phyloP scores from a whole-genome alignment of 306 rosid species.

The Begonia fuchsioides region DNA sequence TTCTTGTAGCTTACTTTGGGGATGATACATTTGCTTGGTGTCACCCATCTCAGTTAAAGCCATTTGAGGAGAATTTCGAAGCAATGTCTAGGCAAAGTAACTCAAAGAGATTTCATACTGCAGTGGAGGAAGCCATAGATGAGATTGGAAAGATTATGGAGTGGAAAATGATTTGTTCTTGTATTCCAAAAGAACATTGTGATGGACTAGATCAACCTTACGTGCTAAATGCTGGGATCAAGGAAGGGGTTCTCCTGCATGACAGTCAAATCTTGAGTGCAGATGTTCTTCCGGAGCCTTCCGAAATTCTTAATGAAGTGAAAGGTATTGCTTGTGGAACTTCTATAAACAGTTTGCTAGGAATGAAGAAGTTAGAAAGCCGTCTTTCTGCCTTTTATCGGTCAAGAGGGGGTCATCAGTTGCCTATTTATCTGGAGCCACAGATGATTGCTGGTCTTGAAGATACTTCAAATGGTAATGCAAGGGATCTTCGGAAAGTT shows the following conservation, averaged over 20 bases:
- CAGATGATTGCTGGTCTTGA: constrained; percentile 35
- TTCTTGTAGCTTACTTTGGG: constrained; percentile 63
- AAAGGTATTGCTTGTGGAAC: constrained; percentile 25
- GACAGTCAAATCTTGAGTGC: constrained; percentile 28
- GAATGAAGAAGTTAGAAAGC: constrained; percentile 31
- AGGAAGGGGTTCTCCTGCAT: constrained; percentile 42
- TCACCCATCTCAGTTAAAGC: constrained; percentile 50
- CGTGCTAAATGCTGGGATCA: constrained; percentile 47
- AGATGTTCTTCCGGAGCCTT: constrained; percentile 19
- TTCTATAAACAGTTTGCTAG: constrained; percentile 22
- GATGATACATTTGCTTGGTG: constrained; percentile 79
- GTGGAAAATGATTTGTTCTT: constrained; percentile 29
- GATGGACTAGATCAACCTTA: constrained; percentile 10
- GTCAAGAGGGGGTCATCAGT: constrained; percentile 38
- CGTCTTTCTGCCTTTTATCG: constrained; percentile 36
- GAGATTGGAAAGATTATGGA: constrained; percentile 42
- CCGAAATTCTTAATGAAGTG: constrained; percentile 35
- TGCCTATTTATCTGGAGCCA: constrained; percentile 31
- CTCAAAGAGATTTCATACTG: constrained; percentile 30
- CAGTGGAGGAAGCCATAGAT: constrained; percentile 45
- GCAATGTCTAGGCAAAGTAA: constrained; percentile 43
- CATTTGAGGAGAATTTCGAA: constrained; percentile 42
- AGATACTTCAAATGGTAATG: constrained; percentile 9
- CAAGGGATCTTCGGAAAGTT: background rate
- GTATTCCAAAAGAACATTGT: constrained; percentile 8